A percentile compares a stretch with the other conserved stretches of the same genome.
These are phyloP conservation scores for Rhizopus sp. DNA, from an alignment of 371 early-diverging fungal genomes.

Conservation along the genomic window DNA sequence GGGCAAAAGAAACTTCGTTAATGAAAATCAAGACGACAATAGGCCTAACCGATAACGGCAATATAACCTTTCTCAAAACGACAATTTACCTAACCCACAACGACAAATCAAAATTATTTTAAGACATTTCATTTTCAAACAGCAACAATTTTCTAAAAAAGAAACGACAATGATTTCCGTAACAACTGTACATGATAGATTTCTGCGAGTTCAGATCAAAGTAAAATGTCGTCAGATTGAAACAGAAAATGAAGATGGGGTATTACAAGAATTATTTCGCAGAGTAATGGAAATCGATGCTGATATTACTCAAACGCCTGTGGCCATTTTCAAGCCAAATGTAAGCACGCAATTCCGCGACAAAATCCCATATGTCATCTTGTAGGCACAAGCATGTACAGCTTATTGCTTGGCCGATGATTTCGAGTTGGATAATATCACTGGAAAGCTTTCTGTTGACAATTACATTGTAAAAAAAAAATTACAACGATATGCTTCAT, in stretches of 20 bases:
- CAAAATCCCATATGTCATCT: background rate
- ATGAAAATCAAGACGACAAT: constrained; percentile 5
- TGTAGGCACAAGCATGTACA: constrained; percentile 28
- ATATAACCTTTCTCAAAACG: constrained; percentile 11
- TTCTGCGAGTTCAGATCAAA: too few relatives aligned
- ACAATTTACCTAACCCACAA: constrained; percentile 8
- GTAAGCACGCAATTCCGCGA: constrained; percentile 11
- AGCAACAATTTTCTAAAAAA: constrained; percentile 8
- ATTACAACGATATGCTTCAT: constrained; percentile 21
- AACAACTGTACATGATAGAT: constrained; percentile 2
- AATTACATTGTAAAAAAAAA: background rate
- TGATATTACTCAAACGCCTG: constrained; percentile 19
- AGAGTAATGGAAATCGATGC: constrained; percentile 37
- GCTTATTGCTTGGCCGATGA: constrained; percentile 30
- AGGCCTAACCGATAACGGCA: constrained; percentile 5
- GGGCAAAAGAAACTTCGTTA: constrained; percentile 10
- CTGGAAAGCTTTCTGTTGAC: background rate
- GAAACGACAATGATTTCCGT: constrained; percentile 8
- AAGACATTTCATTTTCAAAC: constrained; percentile 8
- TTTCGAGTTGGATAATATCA: constrained; percentile 7
- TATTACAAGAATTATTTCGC: constrained; percentile 32
- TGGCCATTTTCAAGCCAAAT: constrained; percentile 20
- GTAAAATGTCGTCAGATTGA: constrained; percentile 26
- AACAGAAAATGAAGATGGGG: constrained; percentile 29
- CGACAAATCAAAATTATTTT: constrained; percentile 13